These are phyloP conservation scores for Rhizopogon vinicolor DNA, from an alignment of 768 basidiomycete species.

Conservation along the genomic window DNA sequence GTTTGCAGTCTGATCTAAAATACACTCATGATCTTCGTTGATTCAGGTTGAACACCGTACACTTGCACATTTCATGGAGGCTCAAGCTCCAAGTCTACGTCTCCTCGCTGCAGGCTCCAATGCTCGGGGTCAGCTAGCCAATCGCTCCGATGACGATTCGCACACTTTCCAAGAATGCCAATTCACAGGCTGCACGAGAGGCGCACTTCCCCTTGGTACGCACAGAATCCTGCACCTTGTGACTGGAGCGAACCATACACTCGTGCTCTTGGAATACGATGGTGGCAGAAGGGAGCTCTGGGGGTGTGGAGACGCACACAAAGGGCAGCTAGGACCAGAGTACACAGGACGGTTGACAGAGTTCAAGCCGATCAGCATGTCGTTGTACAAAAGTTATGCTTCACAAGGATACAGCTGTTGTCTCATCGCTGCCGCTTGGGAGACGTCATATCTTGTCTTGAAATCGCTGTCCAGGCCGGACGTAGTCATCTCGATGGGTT, in stretches of 20 bases:
- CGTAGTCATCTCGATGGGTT: conserved; percentile 72
- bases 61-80: not conserved
- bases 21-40: no score
- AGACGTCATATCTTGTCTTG: conserved; percentile 75
- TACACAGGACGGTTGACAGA: conserved; percentile 17
- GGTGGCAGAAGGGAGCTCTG: no score
- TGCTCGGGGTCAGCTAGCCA: conserved; percentile 40
- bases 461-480: conserved; percentile 38
- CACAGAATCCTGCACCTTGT: no score
- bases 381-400: conserved; percentile 26
- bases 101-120: conserved; percentile 42
- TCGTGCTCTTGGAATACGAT: not conserved
- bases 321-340: conserved; percentile 65
- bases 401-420: conserved; percentile 40
- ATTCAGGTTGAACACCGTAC: not conserved
- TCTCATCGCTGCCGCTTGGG: conserved; percentile 70
- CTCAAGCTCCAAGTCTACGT: not conserved
- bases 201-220: conserved; percentile 35
- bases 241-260: no score
- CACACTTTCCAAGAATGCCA: conserved; percentile 30
- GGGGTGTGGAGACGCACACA: conserved; percentile 14
- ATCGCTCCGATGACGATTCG: conserved; percentile 33
- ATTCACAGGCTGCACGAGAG: conserved; percentile 18
- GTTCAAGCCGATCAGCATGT: conserved; percentile 48
- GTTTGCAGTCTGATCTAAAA: no score